Evolutionary conservation across 345 rosid genomes (phyloP).

Genomic region (Alliaria petiolata): DNA sequence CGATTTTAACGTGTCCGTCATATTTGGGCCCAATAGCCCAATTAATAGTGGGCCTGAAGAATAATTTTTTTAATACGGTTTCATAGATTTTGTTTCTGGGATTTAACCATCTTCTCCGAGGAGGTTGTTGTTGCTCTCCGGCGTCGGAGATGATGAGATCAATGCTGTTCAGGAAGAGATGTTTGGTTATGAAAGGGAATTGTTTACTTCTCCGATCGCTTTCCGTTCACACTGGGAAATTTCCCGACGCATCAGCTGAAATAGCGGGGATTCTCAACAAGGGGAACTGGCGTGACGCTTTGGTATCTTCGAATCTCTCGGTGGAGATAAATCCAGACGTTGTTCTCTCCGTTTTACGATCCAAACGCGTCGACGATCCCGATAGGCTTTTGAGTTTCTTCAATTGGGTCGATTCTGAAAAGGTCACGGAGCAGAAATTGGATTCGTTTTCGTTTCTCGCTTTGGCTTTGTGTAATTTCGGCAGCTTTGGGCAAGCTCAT

Average conservation of each 20-base stretch:
- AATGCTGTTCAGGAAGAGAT: neutral
- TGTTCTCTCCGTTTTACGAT: constrained; percentile 53
- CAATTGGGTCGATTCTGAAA: constrained; percentile 44
- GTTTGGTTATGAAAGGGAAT: neutral
- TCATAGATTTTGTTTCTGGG: no score
- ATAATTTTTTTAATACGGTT: no score
- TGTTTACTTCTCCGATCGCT: constrained; percentile 22
- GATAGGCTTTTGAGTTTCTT: constrained; percentile 57
- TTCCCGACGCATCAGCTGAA: constrained; percentile 17
- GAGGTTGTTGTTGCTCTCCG: constrained; percentile 10
- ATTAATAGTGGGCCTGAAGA: neutral
- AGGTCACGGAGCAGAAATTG: constrained; percentile 40
- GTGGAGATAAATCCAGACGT: constrained; percentile 52
- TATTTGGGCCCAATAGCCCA: neutral
- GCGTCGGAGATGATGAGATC: constrained; percentile 14
- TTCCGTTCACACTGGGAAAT: constrained; percentile 8
- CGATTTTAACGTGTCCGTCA: neutral
- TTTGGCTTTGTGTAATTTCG: constrained; percentile 42
- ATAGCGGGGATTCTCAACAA: constrained; percentile 44
- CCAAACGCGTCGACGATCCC: constrained; percentile 47
- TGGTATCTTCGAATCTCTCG: constrained; percentile 38
- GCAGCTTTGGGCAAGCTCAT: constrained; percentile 40
- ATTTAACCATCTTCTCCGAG: constrained; percentile 5
- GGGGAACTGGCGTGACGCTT: constrained; percentile 46
- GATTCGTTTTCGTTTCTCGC: constrained; percentile 57